Evolutionary conservation across 139 green algal genomes (phyloP).

Genomic region (Ulvella scutata): DNA sequence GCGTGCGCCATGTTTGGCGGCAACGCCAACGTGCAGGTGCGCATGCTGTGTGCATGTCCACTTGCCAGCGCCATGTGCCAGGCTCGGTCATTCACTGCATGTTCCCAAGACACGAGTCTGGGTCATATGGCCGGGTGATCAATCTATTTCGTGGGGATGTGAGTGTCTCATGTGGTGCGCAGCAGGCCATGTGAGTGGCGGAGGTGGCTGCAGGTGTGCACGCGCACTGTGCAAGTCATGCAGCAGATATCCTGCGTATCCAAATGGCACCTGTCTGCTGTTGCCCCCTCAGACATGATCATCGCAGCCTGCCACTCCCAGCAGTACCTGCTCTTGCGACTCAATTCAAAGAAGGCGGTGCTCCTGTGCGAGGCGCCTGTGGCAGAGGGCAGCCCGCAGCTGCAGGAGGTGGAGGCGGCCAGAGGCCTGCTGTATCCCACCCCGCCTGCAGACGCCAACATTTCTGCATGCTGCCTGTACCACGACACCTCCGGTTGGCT

Average conservation of each 20-base stretch:
- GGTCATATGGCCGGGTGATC: not conserved
- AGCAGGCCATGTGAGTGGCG: too few species aligned
- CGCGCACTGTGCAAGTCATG: constrained; percentile 3
- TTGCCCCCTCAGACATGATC: not conserved
- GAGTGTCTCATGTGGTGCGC: too few species aligned
- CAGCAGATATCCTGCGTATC: constrained; percentile 2
- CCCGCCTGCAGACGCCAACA: not conserved
- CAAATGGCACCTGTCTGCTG: not conserved
- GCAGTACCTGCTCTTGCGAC: constrained; percentile 39
- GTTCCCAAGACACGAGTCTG: too few species aligned
- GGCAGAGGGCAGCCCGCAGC: not conserved
- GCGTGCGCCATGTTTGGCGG: constrained; percentile 51
- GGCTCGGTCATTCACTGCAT: constrained; percentile 30
- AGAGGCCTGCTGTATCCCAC: not conserved
- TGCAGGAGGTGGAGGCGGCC: not conserved
- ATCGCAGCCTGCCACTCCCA: constrained; percentile 29
- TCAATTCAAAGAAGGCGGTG: constrained; percentile 28
- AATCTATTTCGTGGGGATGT: constrained; percentile 6
- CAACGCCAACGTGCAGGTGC: constrained; percentile 25
- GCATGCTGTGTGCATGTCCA: not conserved
- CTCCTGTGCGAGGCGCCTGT: constrained; percentile 16
- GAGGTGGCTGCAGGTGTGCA: too few species aligned
- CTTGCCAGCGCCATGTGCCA: constrained; percentile 17
- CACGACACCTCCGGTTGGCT: constrained; percentile 36
- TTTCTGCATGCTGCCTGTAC: constrained; percentile 35